Evolutionary conservation across 2,329 filamentous ascomycete species (phyloP), one percentile per base, ranked within the genome.

Genomic region (Aspergillus amoenus): DNA sequence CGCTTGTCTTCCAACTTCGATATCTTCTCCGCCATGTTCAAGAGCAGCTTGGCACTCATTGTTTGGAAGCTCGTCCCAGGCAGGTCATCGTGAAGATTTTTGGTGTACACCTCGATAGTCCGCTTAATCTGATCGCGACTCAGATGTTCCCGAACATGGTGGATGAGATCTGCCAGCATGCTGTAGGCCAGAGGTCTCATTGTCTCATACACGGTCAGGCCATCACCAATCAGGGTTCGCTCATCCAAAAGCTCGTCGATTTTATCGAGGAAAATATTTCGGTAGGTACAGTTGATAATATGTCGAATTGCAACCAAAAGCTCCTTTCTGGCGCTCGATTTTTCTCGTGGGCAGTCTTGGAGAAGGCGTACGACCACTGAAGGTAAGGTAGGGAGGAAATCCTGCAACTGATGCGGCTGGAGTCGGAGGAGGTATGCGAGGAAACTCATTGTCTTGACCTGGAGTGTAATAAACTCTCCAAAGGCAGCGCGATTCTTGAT

Each of bases 361-460:
- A 99, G 80, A 45, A 99, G 78, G 5, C 94, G 86, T 6, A 99
- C 91, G 3, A 97, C 91, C 39, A 97, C 93, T 34, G 89, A 88
- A 0, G 94, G 94, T 15, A 99, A 79, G 0, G 86, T 88, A 0
- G 87, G 88, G 27, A 99, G 78, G 66, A 99, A 97, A 66, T 99
- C 94, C 11, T 86, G 85, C 9, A 99, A 79, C 63, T 96, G 90
- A 57, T 89, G 88, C 2, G 92, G 87, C 73, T 97, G 96, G 47
- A 95, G 89, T 43, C 94, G 82, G 12, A 99, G 82, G 0, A 99
- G 79, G 70, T 97, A 99, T 1, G 95, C 95, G 64, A 99, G 74
- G 68, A 99, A 99, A 68, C 93, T 97, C 93, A 99, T 97, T 0
- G 93, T 97, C 80, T 99, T 97, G 15, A 99, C 94, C 73, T 99